phyloP scores from a whole-genome alignment of 495 filamentous ascomycete genomes.

The Elaphomyces granulatus region DNA sequence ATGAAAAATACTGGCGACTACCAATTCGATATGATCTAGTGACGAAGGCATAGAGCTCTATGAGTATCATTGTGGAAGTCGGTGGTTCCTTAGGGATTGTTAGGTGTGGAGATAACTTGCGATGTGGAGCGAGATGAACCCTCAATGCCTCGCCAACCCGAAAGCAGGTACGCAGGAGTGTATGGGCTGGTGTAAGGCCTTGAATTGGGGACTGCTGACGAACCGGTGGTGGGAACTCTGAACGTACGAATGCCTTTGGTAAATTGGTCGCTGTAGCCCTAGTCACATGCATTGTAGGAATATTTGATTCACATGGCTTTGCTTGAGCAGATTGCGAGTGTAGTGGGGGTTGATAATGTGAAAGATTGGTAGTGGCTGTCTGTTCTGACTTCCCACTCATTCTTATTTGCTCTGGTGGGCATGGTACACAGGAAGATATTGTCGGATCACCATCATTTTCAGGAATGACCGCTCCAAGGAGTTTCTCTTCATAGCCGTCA shows the following conservation, averaged over 20 bases:
- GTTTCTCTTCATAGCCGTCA: too few relatives aligned
- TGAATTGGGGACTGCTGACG: background rate
- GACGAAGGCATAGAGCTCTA: background rate
- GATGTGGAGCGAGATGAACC: background rate
- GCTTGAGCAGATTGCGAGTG: too few relatives aligned
- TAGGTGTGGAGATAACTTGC: too few relatives aligned
- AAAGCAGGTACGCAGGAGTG: background rate
- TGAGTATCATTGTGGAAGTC: background rate
- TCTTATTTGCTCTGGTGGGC: background rate
- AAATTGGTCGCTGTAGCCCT: background rate
- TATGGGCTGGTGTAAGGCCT: background rate
- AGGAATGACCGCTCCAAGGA: too few relatives aligned
- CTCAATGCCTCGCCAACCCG: background rate
- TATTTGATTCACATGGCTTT: too few relatives aligned
- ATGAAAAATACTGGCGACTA: background rate
- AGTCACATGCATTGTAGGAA: background rate
- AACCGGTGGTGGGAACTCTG: background rate
- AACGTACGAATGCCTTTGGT: background rate
- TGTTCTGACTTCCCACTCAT: background rate
- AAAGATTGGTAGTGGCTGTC: background rate
- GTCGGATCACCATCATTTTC: too few relatives aligned
- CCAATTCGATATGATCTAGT: background rate
- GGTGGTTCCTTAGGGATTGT: background rate
- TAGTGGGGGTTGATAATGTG: background rate
- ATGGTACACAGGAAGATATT: too few relatives aligned